Evolutionary conservation across 2,329 filamentous ascomycete species (phyloP).

Genomic region (Sporothrix mexicana): DNA sequence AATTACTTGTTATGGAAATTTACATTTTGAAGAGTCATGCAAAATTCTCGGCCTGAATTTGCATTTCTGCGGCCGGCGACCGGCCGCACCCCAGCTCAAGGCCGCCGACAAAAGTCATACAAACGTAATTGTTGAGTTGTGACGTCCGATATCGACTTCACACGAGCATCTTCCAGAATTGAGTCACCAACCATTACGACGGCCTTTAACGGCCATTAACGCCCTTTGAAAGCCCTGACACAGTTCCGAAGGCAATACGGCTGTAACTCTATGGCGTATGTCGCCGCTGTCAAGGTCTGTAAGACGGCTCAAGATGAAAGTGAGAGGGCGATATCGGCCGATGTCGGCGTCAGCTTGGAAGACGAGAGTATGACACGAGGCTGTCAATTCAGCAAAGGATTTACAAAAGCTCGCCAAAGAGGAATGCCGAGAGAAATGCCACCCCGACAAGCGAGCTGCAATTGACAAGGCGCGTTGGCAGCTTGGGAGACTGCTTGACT

Average conservation of each 20-base stretch:
- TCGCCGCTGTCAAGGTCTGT: neutral
- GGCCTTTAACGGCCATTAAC: neutral
- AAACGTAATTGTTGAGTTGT: neutral
- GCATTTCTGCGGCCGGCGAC: neutral
- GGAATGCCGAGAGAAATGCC: slow-evolving; percentile 17
- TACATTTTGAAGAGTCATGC: neutral
- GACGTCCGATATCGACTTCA: slow-evolving; percentile 14
- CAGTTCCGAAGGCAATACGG: neutral
- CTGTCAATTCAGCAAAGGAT: neutral
- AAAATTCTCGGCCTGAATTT: neutral
- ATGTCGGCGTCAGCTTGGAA: slow-evolving; percentile 8
- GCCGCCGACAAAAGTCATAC: neutral
- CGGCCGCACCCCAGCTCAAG: neutral
- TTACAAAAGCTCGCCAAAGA: neutral
- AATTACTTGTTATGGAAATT: no score
- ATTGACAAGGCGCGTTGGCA: neutral
- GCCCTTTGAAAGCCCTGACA: neutral
- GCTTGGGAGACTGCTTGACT: no score
- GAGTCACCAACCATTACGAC: neutral
- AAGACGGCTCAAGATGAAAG: neutral
- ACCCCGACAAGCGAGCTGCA: neutral
- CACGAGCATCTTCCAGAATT: neutral
- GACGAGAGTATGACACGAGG: neutral
- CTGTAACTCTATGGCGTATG: neutral
- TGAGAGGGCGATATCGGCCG: neutral